A percentile compares a stretch with the other conserved stretches of the same genome.
These are phyloP conservation scores for Scutellospora calospora DNA, from an alignment of 371 early-diverging fungal species.

Conservation along the genomic window DNA sequence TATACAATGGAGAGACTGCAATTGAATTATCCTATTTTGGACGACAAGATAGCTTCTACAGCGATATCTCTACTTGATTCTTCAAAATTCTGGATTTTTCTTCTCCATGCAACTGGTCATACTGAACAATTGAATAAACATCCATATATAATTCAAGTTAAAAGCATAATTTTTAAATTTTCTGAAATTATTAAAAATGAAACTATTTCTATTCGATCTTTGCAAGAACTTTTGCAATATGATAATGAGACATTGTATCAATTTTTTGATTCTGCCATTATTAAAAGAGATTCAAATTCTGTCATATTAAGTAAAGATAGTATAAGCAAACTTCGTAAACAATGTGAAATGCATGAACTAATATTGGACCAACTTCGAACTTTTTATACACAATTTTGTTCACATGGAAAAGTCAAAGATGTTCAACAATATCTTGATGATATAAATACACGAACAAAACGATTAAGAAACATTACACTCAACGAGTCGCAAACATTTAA, in stretches of 20 bases:
- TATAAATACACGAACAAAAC: background rate
- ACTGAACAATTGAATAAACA: conserved; percentile 8
- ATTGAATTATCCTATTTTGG: background rate
- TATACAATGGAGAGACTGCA: conserved; percentile 20
- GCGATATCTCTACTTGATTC: background rate
- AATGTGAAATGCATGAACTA: background rate
- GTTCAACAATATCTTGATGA: conserved; percentile 16
- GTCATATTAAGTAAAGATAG: background rate
- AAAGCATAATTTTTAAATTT: background rate
- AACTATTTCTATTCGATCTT: background rate
- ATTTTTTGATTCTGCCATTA: background rate
- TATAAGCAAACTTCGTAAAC: background rate
- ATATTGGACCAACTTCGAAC: conserved; percentile 7
- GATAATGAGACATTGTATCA: background rate
- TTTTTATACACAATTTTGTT: conserved; percentile 38
- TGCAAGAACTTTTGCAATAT: conserved; percentile 24
- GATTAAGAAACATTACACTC: background rate
- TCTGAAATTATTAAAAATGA: background rate
- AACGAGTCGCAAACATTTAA: background rate
- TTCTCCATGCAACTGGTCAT: conserved; percentile 23
- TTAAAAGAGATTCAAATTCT: background rate
- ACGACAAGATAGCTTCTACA: background rate
- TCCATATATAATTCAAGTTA: conserved; percentile 11
- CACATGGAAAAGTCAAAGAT: background rate
- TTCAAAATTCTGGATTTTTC: conserved; percentile 23